These are phyloP conservation scores for Cairneyella variabilis DNA, from an alignment of 495 filamentous ascomycete species.

Conservation along the genomic window DNA sequence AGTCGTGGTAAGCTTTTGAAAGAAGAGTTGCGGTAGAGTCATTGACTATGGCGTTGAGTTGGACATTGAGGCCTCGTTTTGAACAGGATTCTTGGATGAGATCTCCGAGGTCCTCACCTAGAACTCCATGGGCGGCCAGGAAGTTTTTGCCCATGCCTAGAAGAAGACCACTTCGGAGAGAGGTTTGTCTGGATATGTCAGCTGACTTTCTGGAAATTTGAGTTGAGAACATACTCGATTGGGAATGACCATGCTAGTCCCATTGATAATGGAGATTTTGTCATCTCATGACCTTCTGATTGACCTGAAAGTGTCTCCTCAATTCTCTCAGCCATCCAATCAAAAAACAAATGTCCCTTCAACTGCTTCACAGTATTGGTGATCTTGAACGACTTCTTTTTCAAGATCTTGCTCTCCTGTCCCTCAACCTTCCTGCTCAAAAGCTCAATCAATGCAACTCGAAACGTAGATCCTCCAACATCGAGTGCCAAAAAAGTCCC, in stretches of 20 bases:
- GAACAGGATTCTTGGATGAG: constrained; percentile 46
- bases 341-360: constrained; percentile 56
- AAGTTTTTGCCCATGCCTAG: constrained; percentile 88
- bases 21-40: constrained; percentile 78
- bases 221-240: constrained; percentile 58
- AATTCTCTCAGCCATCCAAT: constrained; percentile 82
- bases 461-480: constrained; percentile 74
- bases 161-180: constrained; percentile 66
- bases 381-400: constrained; percentile 47
- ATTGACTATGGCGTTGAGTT: constrained; percentile 78
- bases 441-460: constrained; percentile 74
- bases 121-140: constrained; percentile 43
- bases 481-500: constrained; percentile 59
- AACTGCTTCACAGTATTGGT: constrained; percentile 39
- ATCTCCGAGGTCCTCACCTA: constrained; percentile 49
- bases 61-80: constrained; percentile 43
- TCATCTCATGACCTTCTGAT: constrained; percentile 20
- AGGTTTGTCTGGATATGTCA: constrained; percentile 56
- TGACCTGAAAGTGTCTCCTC: constrained; percentile 44
- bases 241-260: constrained; percentile 88
- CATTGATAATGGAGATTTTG: constrained; percentile 36
- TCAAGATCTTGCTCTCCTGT: constrained; percentile 34
- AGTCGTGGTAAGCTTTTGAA: constrained; percentile 67
- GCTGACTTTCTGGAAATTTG: constrained; percentile 8
- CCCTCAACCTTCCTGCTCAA: constrained; percentile 38